A percentile compares a stretch with the other conserved stretches of the same genome.
Conservation (phyloP, 2,329 filamentous ascomycete genomes). For the Stachybotrys elegans region DNA sequence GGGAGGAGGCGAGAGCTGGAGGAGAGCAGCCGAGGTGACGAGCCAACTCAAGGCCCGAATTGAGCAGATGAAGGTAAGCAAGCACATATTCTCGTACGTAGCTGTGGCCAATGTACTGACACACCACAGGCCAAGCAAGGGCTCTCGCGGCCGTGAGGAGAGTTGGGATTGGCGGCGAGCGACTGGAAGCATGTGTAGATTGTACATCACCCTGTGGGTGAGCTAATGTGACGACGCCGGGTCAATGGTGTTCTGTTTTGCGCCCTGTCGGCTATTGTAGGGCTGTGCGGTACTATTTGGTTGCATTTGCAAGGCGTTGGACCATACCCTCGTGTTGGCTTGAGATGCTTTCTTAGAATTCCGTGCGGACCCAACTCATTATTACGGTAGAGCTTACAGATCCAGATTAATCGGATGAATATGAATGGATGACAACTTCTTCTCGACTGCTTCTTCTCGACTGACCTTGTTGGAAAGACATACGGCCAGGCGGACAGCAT, state of each 20-base stretch:
- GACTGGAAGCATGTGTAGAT: background rate
- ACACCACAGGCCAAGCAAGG: slow-evolving; percentile 42
- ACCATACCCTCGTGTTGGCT: background rate
- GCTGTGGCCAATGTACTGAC: slow-evolving; percentile 5
- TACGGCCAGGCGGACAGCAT: too few species aligned
- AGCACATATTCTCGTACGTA: background rate
- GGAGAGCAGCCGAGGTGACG: slow-evolving; percentile 92
- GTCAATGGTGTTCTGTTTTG: background rate
- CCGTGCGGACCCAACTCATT: too few species aligned
- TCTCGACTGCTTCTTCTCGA: too few species aligned
- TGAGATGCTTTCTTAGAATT: background rate
- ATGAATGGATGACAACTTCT: too few species aligned
- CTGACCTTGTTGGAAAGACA: too few species aligned
- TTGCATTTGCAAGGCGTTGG: background rate
- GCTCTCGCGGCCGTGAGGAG: slow-evolving; percentile 34
- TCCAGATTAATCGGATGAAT: too few species aligned
- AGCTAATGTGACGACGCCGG: background rate
- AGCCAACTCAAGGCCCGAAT: slow-evolving; percentile 96
- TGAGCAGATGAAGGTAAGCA: slow-evolving; percentile 86
- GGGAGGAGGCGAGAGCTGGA: slow-evolving; percentile 74
- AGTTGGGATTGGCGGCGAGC: background rate
- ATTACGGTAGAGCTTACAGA: too few species aligned
- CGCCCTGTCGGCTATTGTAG: too few species aligned
- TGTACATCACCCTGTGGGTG: background rate
- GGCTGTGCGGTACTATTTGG: background rate